These are phyloP conservation scores for Nothopassalora personata DNA, from an alignment of 2,329 filamentous ascomycete species.

Conservation along the genomic window DNA sequence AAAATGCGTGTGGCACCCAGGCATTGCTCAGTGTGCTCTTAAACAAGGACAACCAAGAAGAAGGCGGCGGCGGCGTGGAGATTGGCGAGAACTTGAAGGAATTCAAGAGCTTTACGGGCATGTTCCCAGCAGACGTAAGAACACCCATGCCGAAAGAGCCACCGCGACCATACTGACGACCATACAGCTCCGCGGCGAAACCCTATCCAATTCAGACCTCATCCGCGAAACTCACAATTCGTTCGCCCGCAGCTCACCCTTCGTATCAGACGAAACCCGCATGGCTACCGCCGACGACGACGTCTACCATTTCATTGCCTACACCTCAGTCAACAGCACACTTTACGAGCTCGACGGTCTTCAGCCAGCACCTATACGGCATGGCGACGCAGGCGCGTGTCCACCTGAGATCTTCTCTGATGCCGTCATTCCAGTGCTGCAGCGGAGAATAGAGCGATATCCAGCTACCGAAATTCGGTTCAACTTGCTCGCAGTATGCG, in stretches of 20 bases:
- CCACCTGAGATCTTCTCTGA: constrained; percentile 65
- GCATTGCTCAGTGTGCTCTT: constrained; percentile 86
- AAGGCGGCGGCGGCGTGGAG: constrained; percentile 52
- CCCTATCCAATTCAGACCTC: constrained; percentile 60
- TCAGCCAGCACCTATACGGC: constrained; percentile 85
- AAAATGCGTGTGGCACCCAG: constrained; percentile 97
- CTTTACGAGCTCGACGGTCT: constrained; percentile 95
- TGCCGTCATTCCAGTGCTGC: constrained; percentile 80
- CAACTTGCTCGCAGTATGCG: constrained; percentile 88
- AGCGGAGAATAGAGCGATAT: constrained; percentile 77
- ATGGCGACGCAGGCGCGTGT: constrained; percentile 67
- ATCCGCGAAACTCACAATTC: constrained; percentile 72
- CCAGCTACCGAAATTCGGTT: constrained; percentile 85
- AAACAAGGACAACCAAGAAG: constrained; percentile 57
- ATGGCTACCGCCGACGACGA: constrained; percentile 71
- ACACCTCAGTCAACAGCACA: constrained; percentile 70
- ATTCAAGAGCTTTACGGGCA: constrained; percentile 84
- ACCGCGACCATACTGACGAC: not conserved
- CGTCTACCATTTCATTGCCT: constrained; percentile 96
- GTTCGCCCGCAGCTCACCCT: constrained; percentile 82
- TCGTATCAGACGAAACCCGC: constrained; percentile 82
- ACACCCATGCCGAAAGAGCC: not conserved
- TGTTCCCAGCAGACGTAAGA: constrained; percentile 60
- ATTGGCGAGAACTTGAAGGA: constrained; percentile 66
- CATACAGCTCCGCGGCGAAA: constrained; percentile 60